Conservation (phyloP, 2,329 filamentous ascomycete genomes). For the Plectosphaerella plurivora region DNA sequence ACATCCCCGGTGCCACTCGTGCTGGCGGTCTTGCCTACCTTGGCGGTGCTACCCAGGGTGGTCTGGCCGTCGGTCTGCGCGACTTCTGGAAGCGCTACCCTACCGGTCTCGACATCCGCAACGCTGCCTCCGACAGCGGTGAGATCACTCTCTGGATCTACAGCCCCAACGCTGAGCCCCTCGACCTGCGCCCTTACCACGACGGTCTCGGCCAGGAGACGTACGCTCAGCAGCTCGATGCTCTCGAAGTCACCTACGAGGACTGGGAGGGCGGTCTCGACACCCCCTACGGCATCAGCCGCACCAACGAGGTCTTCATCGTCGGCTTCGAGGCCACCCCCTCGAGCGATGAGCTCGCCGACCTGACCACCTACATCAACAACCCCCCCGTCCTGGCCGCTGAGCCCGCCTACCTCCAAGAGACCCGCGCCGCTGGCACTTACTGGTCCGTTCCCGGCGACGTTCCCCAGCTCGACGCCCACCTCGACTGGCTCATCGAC, state of each 20-base stretch:
- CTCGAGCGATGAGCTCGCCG: slow-evolving; percentile 36
- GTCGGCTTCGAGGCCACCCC: slow-evolving; percentile 50
- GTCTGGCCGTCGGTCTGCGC: slow-evolving; percentile 52
- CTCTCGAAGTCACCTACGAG: slow-evolving; percentile 59
- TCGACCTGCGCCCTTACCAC: slow-evolving; percentile 55
- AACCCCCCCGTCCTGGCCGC: slow-evolving; percentile 48
- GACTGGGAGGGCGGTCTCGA: slow-evolving; percentile 53
- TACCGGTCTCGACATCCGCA: slow-evolving; percentile 49
- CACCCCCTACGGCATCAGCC: slow-evolving; percentile 52
- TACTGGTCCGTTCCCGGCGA: slow-evolving; percentile 46
- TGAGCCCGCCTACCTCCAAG: slow-evolving; percentile 40
- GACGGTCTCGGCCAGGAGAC: slow-evolving; percentile 52
- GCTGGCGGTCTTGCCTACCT: slow-evolving; percentile 55
- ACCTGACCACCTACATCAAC: slow-evolving; percentile 39
- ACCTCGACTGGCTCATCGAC: slow-evolving; percentile 51
- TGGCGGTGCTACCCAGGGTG: slow-evolving; percentile 51
- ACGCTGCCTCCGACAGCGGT: slow-evolving; percentile 43
- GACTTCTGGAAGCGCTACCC: slow-evolving; percentile 64
- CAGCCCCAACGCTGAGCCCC: slow-evolving; percentile 47
- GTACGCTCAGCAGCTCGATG: slow-evolving; percentile 54
- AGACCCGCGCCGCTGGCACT: slow-evolving; percentile 47
- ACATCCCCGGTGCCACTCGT: slow-evolving; percentile 50
- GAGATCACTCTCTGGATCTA: slow-evolving; percentile 58
- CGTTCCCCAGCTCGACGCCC: slow-evolving; percentile 38
- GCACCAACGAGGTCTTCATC: slow-evolving; percentile 53